Conservation (phyloP, 208 protist genomes). For the Leishmania amazonensis region DNA sequence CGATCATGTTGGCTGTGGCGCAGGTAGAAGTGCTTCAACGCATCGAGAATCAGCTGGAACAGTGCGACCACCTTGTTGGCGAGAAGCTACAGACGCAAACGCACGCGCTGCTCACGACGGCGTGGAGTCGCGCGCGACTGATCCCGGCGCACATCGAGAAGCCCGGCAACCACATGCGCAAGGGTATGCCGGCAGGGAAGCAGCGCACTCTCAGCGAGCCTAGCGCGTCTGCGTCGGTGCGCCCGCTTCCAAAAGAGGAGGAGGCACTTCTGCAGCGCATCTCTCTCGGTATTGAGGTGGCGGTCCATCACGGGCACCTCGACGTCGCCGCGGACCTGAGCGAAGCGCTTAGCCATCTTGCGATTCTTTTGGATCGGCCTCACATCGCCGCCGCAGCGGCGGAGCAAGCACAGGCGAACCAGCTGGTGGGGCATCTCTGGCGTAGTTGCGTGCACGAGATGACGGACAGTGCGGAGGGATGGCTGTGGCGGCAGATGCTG, state of each 20-base stretch:
- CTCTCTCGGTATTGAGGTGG: conserved; percentile 18
- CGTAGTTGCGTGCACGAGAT: conserved; percentile 14
- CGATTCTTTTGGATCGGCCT: conserved; percentile 31
- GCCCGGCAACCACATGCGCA: conserved; percentile 8
- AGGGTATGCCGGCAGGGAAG: background rate
- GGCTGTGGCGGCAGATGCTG: conserved; percentile 23
- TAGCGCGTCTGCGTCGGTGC: background rate
- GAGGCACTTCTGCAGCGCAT: conserved; percentile 18
- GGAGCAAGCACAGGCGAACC: conserved; percentile 28
- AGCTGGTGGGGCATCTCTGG: conserved; percentile 23
- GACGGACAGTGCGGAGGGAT: conserved; percentile 22
- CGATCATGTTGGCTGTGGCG: conserved; percentile 7
- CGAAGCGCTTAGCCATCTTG: conserved; percentile 30
- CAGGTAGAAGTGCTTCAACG: conserved; percentile 22
- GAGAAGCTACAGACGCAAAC: conserved; percentile 18
- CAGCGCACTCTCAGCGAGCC: conserved; percentile 12
- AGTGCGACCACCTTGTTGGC: conserved; percentile 18
- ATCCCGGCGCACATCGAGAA: conserved; percentile 21
- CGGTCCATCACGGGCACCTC: conserved; percentile 25
- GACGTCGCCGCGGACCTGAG: conserved; percentile 26
- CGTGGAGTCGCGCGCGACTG: conserved; percentile 18
- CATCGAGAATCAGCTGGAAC: conserved; percentile 19
- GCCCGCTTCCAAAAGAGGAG: conserved; percentile 15
- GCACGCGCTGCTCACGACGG: conserved; percentile 23
- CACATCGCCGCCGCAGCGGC: conserved; percentile 31